Base-by-base conservation (phyloP, 108 stramenopile species). In the Cyclotella choctawhatcheeana region DNA sequence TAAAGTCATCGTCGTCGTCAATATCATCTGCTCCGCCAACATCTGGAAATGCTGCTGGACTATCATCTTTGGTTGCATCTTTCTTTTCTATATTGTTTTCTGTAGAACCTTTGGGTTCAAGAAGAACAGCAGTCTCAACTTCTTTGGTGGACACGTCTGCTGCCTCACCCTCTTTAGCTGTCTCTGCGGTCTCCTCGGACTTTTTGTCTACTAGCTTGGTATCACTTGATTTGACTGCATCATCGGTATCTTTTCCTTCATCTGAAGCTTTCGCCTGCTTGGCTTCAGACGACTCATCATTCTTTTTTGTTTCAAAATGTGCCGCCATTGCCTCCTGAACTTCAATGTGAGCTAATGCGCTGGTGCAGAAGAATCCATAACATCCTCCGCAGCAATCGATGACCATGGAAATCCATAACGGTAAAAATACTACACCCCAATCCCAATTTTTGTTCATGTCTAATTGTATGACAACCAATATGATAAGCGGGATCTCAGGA, bases 391-490 rank as follows among this genome's bases (percentile, higher is more conserved):
- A 52, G 51, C 83, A 71, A 29, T 81, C 76, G 29, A 73, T 47
- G 32, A 82, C 64, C 34, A 87, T 68, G n/a, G 86, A 71, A 35
- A 90, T 77, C 83, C 81, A 89, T 61, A 93, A 35, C 1, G 92
- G 92, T 25, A 81, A 52, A 67, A 91, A 93, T 13, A 88, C 84
- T 12, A 85, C 37, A 69, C 92, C 90, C 87, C 88, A 93, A 33
- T 72, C 85, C 63, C 73, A 78, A 47, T 62, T 64, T 61, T 85
- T 79, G 12, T 76, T 71, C 25, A 72, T 66, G 64, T 91, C 88
- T 25, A 91, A 74, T 70, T 93, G 89, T 14, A 78, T 54, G 8
- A 87, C 82, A 20, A 93, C 59, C 6, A 93, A 70, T 13, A 88
- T 64, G 7, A 93, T 74, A 50, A 91, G 85, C 34, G 81, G 74